A percentile compares a stretch with the other conserved stretches of the same genome.
These are phyloP conservation scores for Hygrocybe punicea DNA, from an alignment of 768 basidiomycete genomes.

Conservation along the genomic window DNA sequence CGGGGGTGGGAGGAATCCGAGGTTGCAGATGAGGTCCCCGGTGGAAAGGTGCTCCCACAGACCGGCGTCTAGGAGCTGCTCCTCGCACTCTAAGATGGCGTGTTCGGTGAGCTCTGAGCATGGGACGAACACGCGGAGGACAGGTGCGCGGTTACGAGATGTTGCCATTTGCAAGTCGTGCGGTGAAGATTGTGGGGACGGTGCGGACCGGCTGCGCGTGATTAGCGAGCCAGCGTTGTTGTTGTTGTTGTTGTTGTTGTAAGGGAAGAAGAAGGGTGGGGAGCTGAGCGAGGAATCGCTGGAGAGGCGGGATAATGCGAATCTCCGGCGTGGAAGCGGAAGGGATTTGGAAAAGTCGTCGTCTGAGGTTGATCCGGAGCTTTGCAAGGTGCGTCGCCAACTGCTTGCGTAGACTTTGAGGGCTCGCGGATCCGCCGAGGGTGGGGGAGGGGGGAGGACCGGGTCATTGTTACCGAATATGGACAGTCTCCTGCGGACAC, in stretches of 20 bases:
- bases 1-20: conserved; percentile 64
- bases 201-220: too few relatives aligned
- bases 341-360: conserved; percentile 36
- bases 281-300: conserved; percentile 45
- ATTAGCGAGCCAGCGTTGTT: too few relatives aligned
- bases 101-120: conserved; percentile 51
- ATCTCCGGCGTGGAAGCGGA: conserved; percentile 38
- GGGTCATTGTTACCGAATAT: conserved; percentile 33
- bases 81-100: conserved; percentile 55
- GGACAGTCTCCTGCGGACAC: conserved; percentile 28
- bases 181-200: conserved; percentile 33
- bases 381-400: conserved; percentile 45
- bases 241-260: too few relatives aligned
- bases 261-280: conserved; percentile 22
- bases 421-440: conserved; percentile 42
- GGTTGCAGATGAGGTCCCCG: conserved; percentile 77
- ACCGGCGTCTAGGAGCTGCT: conserved; percentile 61
- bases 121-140: conserved; percentile 73
- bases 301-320: conserved; percentile 44
- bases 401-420: conserved; percentile 45
- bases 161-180: conserved; percentile 65
- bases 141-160: conserved; percentile 62
- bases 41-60: conserved; percentile 74
- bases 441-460: conserved; percentile 43
- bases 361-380: conserved; percentile 32